A percentile compares a stretch with the other conserved stretches of the same genome.
phyloP scores from a whole-genome alignment of 2,329 filamentous ascomycete genomes.

The Cladophialophora immunda region DNA sequence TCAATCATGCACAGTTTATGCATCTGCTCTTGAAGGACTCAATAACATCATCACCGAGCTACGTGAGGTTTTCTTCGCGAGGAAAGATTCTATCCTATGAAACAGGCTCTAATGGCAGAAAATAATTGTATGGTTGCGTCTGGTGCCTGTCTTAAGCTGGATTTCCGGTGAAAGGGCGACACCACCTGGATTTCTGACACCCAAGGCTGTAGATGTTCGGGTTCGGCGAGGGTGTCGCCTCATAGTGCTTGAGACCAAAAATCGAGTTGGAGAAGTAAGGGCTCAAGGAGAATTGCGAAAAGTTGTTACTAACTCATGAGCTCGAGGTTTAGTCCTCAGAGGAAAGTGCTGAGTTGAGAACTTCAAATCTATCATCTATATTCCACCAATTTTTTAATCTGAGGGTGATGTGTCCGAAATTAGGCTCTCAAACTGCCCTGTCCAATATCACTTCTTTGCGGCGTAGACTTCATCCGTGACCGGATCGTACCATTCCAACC shows the following conservation, averaged over 20 bases:
- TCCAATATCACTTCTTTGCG: neutral
- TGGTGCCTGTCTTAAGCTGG: no score
- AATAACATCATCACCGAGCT: no score
- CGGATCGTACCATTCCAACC: constrained; percentile 49
- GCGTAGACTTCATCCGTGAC: constrained; percentile 50
- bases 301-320: neutral
- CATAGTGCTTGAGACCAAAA: neutral
- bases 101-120: no score
- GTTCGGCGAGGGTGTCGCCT: neutral
- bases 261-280: neutral
- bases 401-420: neutral
- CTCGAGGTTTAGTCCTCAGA: neutral
- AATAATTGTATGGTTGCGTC: no score
- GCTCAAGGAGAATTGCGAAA: neutral
- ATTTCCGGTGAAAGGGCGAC: no score
- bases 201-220: no score
- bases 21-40: no score
- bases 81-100: no score
- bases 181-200: no score
- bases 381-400: neutral
- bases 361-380: neutral
- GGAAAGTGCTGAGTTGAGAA: neutral
- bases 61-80: no score
- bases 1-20: no score
- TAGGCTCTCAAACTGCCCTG: neutral